Base-by-base conservation (phyloP, 148 eudicot species). In the Silene latifolia region DNA sequence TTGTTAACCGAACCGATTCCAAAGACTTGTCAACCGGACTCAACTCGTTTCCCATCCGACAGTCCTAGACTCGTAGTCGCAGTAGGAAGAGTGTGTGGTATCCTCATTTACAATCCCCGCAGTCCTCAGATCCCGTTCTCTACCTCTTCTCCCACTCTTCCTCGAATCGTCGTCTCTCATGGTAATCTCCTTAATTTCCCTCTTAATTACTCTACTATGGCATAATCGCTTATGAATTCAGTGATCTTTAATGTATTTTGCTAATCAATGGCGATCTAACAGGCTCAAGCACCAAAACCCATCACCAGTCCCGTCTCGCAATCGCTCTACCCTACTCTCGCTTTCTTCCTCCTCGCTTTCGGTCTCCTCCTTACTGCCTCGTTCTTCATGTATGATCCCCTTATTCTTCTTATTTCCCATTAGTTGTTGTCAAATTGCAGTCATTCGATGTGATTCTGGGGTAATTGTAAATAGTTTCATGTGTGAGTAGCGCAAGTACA, bases 281-380 rank as follows among this genome's bases (percentile, higher is more conserved):
- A 90, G 92, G 91, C 86, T 42, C 88, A 73, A 69, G 60, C 92
- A 19, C 86, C 77, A 79, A 93, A 89, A 66, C 83, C 97, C 7
- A 88, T 93, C 69, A 80, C 86, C 32, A 89, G 97, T 72, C 98
- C 98, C 1, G 91, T 93, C 19, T 89, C 97, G 0, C 85, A 67
- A 8, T 85, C 85, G 72, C 67, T 86, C 86, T 91, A 93, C 74
- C 95, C 97, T 23, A 87, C 95, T 62, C 86, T 93, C 21, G 84
- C 98, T 20, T 83, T 87, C 71, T 71, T 89, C 71, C 86, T 93
- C 90, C 93, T 93, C 69, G 80, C 86, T 0, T 39, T 88, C 12
- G 98, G 98, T 19, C 93, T 93, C 23, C 74, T 88, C 15, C 76
- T 93, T 67, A 87, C 98, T 27, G 94, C 97, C 65, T 88, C 95